phyloP scores from a whole-genome alignment of 2,329 filamentous ascomycete genomes.

The Penicillium sp. region DNA sequence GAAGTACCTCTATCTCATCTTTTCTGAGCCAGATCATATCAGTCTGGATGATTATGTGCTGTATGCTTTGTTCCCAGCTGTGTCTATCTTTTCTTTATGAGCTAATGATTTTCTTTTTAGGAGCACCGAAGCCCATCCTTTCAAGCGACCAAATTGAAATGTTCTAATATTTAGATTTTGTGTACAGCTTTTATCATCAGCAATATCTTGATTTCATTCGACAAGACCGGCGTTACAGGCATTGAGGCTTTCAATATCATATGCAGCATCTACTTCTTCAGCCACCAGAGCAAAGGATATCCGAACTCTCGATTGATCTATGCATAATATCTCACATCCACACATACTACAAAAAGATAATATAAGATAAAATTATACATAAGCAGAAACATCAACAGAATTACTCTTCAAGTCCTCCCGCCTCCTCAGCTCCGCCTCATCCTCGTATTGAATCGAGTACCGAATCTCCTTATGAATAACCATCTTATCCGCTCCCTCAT shows the following conservation, averaged over 20 bases:
- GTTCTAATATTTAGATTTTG: background rate
- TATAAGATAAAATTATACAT: slow-evolving; percentile 12
- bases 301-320: too few relatives aligned
- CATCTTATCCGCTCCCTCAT: slow-evolving; percentile 24
- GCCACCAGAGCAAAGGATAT: background rate
- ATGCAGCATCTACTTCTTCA: background rate
- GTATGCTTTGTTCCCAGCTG: slow-evolving; percentile 23
- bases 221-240: slow-evolving; percentile 3
- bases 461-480: slow-evolving; percentile 36
- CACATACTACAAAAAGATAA: background rate
- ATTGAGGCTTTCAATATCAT: background rate
- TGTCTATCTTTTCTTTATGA: background rate
- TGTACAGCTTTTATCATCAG: background rate
- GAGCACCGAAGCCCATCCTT: slow-evolving; percentile 45
- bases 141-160: slow-evolving; percentile 25
- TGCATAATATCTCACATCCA: background rate
- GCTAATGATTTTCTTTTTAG: slow-evolving; percentile 18
- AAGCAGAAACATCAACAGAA: slow-evolving; percentile 16
- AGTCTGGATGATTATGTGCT: slow-evolving; percentile 47
- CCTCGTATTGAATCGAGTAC: slow-evolving; percentile 31
- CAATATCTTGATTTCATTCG: background rate
- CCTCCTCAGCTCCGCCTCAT: slow-evolving; percentile 17
- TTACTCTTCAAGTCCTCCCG: slow-evolving; percentile 5
- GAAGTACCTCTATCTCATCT: slow-evolving; percentile 48
- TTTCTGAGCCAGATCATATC: slow-evolving; percentile 40